Conservation (phyloP, 1,139 yeast genomes). For the Sugiyamaella japonica region DNA sequence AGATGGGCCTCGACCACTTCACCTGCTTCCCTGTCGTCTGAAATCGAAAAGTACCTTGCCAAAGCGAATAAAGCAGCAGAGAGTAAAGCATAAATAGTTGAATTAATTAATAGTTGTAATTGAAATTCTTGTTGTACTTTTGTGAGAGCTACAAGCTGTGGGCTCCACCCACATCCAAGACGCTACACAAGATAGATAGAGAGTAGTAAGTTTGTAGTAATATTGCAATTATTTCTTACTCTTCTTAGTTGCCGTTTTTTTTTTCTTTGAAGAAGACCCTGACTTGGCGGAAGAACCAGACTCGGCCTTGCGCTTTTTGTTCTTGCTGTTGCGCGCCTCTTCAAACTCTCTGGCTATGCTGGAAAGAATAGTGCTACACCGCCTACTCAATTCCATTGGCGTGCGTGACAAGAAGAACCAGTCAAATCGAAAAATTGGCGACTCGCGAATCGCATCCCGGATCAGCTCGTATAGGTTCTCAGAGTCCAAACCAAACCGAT, state of each 20-base stretch:
- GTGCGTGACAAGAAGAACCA: constrained; percentile 88
- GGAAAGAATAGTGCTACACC: constrained; percentile 74
- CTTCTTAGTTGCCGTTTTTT: constrained; percentile 15
- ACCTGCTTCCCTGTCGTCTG: constrained; percentile 58
- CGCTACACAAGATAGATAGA: too few relatives aligned
- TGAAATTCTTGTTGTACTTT: background rate
- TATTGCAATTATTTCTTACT: background rate
- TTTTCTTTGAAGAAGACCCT: constrained; percentile 18
- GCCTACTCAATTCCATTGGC: constrained; percentile 77
- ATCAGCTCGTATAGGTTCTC: constrained; percentile 73
- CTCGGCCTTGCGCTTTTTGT: constrained; percentile 17
- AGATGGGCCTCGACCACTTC: constrained; percentile 70
- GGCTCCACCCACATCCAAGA: background rate
- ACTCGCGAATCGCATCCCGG: constrained; percentile 68
- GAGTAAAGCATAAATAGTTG: background rate
- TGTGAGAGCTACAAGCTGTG: background rate
- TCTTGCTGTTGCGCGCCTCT: constrained; percentile 23
- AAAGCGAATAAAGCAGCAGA: background rate
- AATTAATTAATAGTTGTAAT: background rate
- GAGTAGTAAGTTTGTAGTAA: too few relatives aligned
- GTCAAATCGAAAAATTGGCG: constrained; percentile 81
- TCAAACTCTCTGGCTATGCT: constrained; percentile 81
- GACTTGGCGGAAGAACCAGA: constrained; percentile 5
- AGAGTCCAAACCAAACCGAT: constrained; percentile 72
- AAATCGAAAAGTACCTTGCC: constrained; percentile 49